Evolutionary conservation across 345 rosid species (phyloP), one percentile per base, ranked within the genome.

Genomic region (Aquilaria sinensis): DNA sequence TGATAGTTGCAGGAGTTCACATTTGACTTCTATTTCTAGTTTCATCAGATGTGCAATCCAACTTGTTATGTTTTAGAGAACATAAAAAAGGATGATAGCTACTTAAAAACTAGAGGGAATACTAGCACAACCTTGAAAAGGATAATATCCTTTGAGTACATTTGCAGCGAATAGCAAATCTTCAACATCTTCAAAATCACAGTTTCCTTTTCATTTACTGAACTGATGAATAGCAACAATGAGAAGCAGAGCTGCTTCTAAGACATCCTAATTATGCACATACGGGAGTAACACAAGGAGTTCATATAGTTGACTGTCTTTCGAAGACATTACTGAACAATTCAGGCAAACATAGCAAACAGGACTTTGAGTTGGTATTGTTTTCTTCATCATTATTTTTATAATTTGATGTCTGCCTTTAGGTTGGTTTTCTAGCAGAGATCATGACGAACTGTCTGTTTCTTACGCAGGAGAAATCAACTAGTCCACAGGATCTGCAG

Each of bases 401-500:
- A 45, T 56, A 62, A 47, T 56, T 67, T 49, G 23, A 72, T 45
- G 64, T 58, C 49, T 31, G 51, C 68, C 51, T 45, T 73, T 75
- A 83, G 57, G 57, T 82, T 59, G 90, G 88, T 76, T 87, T 89
- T 62, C 76, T 81, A 31, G 90, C 96, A 1, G 94, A 81, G 67
- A 88, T 75, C 97, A 93, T 87, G 57, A 84, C 80, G 58, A 93
- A 93, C 34, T 10, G 69, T 9, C 79, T 60, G 51, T 90, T 88
- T 75, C 97, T 88, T 8, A 52, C 66, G 58, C 70, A 67, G 46
- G 74, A 81, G 70, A 83, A 82, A 63, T 73, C 83, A 59, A 88
- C 80, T 8, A 90, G 80, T 41, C 97, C 98, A 51, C 96, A 85
- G 57, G 90, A 80, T 57, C 60, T 80, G 77, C 94, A 90, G 67